Conservation (phyloP, 2,329 filamentous ascomycete genomes). For the Metarhizium robertsii region DNA sequence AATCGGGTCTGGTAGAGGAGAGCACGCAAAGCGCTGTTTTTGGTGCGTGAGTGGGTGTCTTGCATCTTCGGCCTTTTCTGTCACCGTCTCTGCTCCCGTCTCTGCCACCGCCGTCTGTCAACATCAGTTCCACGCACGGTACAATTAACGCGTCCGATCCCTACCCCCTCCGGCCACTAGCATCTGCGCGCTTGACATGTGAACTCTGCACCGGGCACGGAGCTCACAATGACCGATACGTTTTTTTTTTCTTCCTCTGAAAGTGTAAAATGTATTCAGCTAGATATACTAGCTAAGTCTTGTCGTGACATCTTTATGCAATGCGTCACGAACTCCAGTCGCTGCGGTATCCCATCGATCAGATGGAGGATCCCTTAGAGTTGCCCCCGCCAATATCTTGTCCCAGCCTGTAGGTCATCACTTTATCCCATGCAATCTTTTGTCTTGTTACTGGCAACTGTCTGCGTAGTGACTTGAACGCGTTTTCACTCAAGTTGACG, state of each 20-base stretch:
- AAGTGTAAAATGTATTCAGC: background rate
- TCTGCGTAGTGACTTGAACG: conserved; percentile 86
- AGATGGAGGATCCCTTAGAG: conserved; percentile 24
- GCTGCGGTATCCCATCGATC: conserved; percentile 24
- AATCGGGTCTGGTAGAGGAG: no score
- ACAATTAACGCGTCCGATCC: background rate
- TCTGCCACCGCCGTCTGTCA: background rate
- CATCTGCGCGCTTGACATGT: background rate
- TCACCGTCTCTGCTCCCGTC: no score
- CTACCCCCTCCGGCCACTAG: background rate
- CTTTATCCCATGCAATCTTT: conserved; percentile 99
- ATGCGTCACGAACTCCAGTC: background rate
- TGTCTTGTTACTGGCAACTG: conserved; percentile 94
- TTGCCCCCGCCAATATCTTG: conserved; percentile 69
- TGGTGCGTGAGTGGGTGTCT: no score
- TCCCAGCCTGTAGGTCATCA: conserved; percentile 80
- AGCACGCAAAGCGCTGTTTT: no score
- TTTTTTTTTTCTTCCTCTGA: background rate
- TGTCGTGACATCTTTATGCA: background rate
- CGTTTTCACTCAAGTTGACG: conserved; percentile 77
- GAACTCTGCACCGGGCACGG: background rate
- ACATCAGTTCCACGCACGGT: background rate
- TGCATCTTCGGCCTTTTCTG: no score
- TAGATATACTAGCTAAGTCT: background rate
- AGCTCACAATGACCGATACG: background rate